Base-by-base conservation (phyloP, 495 filamentous ascomycete species). In the Cairneyella variabilis region DNA sequence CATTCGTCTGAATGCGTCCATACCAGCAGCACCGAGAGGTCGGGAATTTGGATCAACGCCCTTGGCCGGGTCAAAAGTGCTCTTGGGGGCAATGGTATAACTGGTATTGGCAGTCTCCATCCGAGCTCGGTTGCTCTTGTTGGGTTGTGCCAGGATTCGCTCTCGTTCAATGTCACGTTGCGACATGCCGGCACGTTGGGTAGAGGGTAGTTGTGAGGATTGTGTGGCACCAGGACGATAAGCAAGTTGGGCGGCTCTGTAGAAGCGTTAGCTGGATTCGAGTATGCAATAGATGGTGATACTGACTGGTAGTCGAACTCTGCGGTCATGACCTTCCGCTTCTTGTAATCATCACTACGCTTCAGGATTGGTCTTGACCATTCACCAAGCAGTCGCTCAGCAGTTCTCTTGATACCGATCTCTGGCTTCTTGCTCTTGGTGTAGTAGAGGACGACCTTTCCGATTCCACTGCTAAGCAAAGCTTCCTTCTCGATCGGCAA, bases 311-410 rank as follows among this genome's bases (percentile, higher is more conserved):
- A 66, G 61, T 82, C 76, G 44, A 75, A 79, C 8, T 79, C 74
- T 50, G 70, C 72, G 12, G 73, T 77, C 52, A 76, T 72, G n/a
- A 80, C 68, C 44, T 76, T 82, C 28, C 87, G 82, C 74, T 93
- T 91, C 65, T 85, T 86, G 71, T 93, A 96, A 66, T 96, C 89
- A 57, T 96, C 90, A 54, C 83, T 93, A 47, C 90, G 83, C 68
- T 93, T 91, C 43, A 99, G 77, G 51, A 97, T 95, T n/a, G 92
- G 90, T 9, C 95, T 81, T 40, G 89, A 95, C 95, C 95, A 99
- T 66, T 97, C 95, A 20, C 86, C 87, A 26, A 97, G 71, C 26
- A 97, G 75, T 32, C 86, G 82, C 73, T 97, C 91, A 0, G 95
- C 95, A 64, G 86, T 84, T 44, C 91, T 88, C 76, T 97, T 97